Evolutionary conservation across 176 grass and related monocot genomes (phyloP), one percentile per base, ranked within the genome.

Genomic region (Rhynchospora tenuis): DNA sequence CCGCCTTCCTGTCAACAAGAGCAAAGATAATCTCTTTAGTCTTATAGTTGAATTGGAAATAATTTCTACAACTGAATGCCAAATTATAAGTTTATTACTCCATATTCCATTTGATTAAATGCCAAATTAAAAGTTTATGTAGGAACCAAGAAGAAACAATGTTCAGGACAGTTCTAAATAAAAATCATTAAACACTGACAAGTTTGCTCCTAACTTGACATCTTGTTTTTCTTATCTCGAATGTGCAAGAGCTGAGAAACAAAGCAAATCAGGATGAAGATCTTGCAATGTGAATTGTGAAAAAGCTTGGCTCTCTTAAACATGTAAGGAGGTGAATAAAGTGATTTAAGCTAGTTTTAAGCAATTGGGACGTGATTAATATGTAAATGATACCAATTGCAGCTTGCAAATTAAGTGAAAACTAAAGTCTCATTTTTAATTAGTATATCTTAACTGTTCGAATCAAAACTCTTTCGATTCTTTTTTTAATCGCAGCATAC

Each of bases 381-480:
- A 4, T 71, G 43, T 72, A 9, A n/a, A 8, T n/a, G 12, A 31
- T 55, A 51, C 11, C 52, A 26, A 15, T 70, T 45, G 38, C 15
- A 70, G 4, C 23, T 54, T 16, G 23, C 48, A 52, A 47, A 75
- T 75, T 75, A 20, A 29, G 47, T 17, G 22, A 54, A 26, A 22
- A 22, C 48, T 28, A 13, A n/a, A n/a, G n/a, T n/a, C 20, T 51
- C 12, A 28, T 51, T 74, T 26, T 12, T 28, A 75, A 28, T 54
- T 17, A 29, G 47, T 29, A 58, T 55, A 83, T 90, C 75, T 92
- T 89, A 82, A 95, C 96, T 20, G 96, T 99, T 8, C 93, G 93
- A 65, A 99, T 95, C 80, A 99, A 81, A 68, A 95, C 62, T 89
- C 96, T 86, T 71, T 99, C 93, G 5, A 90, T 99, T 88, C 96